These are phyloP conservation scores for Chlorophyllum brunneum DNA, from an alignment of 768 basidiomycete species.

Conservation along the genomic window DNA sequence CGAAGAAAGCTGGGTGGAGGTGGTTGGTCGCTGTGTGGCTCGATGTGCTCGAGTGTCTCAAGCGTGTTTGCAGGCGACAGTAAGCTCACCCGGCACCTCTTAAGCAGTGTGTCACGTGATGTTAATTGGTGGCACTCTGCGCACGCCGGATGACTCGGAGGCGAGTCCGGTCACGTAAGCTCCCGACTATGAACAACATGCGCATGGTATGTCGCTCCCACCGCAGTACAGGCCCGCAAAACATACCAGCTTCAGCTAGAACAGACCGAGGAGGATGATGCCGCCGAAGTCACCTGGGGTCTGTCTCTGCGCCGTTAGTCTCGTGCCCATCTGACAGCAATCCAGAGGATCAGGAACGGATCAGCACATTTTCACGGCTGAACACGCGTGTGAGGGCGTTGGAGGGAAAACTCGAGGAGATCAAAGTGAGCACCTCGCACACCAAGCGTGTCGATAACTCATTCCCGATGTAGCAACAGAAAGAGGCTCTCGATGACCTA, in stretches of 20 bases:
- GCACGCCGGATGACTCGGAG: not conserved
- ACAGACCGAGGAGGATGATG: conserved; percentile 75
- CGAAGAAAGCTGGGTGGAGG: not conserved
- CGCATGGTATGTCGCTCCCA: conserved; percentile 9
- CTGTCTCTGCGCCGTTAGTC: conserved; percentile 18
- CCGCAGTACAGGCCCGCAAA: not conserved
- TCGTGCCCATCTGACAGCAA: conserved; percentile 9
- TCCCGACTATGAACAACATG: conserved; percentile 9
- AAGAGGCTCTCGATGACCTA: conserved; percentile 91
- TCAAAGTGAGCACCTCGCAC: conserved; percentile 53
- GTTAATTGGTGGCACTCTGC: not conserved
- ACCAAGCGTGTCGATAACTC: not conserved
- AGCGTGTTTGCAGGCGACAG: not conserved
- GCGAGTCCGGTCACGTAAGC: conserved; percentile 7
- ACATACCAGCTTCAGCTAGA: conserved; percentile 45
- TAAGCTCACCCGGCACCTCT: not conserved
- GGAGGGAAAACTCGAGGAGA: conserved; percentile 64
- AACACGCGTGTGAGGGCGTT: conserved; percentile 74
- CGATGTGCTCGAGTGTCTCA: conserved; percentile 20
- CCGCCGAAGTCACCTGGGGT: conserved; percentile 86
- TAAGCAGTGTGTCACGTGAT: conserved; percentile 9
- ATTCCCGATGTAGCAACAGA: conserved; percentile 67
- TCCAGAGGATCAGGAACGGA: conserved; percentile 81
- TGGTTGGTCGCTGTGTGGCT: no score
- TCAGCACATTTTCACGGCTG: conserved; percentile 89